These are phyloP conservation scores for Morella rubra DNA, from an alignment of 306 rosid genomes.

Conservation along the genomic window DNA sequence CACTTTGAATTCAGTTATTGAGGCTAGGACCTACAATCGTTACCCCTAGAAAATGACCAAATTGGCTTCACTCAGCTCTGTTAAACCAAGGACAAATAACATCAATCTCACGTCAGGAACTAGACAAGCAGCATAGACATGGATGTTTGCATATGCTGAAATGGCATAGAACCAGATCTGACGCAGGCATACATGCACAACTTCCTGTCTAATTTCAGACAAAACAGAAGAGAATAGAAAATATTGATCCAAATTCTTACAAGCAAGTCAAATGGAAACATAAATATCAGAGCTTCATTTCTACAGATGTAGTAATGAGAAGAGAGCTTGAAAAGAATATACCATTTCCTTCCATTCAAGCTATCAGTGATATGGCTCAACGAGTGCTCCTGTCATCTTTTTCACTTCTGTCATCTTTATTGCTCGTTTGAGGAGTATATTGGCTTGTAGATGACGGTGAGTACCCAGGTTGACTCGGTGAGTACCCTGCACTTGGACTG, in stretches of 20 bases:
- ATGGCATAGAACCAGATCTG: background rate
- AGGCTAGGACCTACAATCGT: too few relatives aligned
- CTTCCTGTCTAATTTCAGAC: background rate
- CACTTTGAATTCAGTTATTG: too few relatives aligned
- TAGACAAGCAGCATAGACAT: background rate
- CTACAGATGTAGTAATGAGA: background rate
- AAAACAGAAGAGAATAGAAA: background rate
- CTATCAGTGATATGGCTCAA: constrained; percentile 32
- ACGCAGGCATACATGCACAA: background rate
- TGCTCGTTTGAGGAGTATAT: constrained; percentile 83
- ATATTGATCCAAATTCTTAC: background rate
- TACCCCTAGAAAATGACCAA: too few relatives aligned
- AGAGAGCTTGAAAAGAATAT: constrained; percentile 10
- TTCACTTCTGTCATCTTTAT: constrained; percentile 44
- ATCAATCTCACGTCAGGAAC: background rate
- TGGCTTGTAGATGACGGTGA: constrained; percentile 95
- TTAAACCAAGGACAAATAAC: background rate
- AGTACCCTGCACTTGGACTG: constrained; percentile 98
- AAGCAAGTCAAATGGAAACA: background rate
- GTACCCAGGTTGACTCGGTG: constrained; percentile 98
- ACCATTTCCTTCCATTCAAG: constrained; percentile 21
- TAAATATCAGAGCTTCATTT: background rate
- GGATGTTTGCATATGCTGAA: background rate
- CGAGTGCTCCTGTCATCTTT: constrained; percentile 60
- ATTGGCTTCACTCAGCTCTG: background rate